A percentile compares a stretch with the other conserved stretches of the same genome.
Evolutionary conservation across 2,329 filamentous ascomycete genomes (phyloP).

Genomic region (Pleurostoma richardsiae): DNA sequence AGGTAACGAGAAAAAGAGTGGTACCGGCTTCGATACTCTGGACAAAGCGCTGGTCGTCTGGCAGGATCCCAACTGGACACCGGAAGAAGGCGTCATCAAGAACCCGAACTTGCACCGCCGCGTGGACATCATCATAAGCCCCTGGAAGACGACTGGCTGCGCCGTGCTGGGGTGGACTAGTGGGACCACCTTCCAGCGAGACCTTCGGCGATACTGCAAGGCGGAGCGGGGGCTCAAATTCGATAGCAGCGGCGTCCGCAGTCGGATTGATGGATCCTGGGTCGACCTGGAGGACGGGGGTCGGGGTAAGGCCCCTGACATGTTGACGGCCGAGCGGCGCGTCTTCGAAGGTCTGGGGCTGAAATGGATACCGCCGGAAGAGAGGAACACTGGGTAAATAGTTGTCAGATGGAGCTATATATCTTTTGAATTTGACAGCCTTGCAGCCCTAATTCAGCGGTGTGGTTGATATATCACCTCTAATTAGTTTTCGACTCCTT

Average conservation of each 20-base stretch:
- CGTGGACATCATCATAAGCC: slow-evolving; percentile 87
- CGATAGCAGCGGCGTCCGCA: slow-evolving; percentile 81
- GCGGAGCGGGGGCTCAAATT: slow-evolving; percentile 73
- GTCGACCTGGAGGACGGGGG: slow-evolving; percentile 64
- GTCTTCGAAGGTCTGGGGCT: slow-evolving; percentile 76
- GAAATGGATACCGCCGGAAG: slow-evolving; percentile 58
- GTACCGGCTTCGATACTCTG: slow-evolving; percentile 74
- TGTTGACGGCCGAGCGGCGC: slow-evolving; percentile 70
- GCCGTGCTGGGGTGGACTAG: slow-evolving; percentile 86
- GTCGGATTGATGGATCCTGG: slow-evolving; percentile 57
- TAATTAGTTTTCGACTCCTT: no score
- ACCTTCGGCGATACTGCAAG: slow-evolving; percentile 76
- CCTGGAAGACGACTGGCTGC: slow-evolving; percentile 85
- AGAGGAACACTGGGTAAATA: slow-evolving; percentile 61
- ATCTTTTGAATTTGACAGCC: no score
- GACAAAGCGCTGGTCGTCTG: slow-evolving; percentile 93
- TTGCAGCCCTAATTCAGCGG: no score
- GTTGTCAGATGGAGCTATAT: no score
- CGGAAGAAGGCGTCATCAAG: slow-evolving; percentile 33
- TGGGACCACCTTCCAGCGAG: slow-evolving; percentile 84
- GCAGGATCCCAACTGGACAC: slow-evolving; percentile 60
- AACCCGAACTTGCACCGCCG: slow-evolving; percentile 75
- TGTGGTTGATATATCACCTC: no score
- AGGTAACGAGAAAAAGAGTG: slow-evolving; percentile 33
- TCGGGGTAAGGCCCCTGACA: slow-evolving; percentile 49